Evolutionary conservation across 1,139 yeast species (phyloP).

Genomic region (Scheffersomyces illinoinensis): DNA sequence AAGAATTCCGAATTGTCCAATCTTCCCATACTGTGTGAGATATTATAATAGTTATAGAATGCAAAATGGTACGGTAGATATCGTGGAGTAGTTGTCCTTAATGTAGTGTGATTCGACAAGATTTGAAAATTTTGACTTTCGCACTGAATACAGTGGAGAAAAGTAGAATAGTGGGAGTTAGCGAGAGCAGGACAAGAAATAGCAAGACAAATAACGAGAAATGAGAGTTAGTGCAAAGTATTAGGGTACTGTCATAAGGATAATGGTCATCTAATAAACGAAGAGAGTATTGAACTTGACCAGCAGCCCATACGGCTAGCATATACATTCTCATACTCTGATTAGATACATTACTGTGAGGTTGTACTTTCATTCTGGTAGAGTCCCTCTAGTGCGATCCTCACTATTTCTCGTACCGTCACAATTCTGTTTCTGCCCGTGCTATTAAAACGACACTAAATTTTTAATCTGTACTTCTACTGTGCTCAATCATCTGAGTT

Average conservation of each 20-base stretch:
- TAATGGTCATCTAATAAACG: background rate
- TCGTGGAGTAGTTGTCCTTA: background rate
- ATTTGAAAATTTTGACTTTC: background rate
- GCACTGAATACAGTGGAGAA: background rate
- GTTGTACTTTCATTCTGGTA: background rate
- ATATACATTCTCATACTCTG: too few relatives aligned
- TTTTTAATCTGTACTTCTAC: background rate
- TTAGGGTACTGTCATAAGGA: background rate
- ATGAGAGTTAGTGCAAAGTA: background rate
- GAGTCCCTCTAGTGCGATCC: background rate
- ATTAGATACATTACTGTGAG: too few relatives aligned
- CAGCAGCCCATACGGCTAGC: background rate
- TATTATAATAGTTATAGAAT: background rate
- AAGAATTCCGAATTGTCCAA: conserved; percentile 42
- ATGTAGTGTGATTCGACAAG: background rate
- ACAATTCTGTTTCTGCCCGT: too few relatives aligned
- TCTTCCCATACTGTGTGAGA: conserved; percentile 29
- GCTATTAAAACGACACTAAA: too few relatives aligned
- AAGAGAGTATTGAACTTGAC: background rate
- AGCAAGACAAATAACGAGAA: background rate
- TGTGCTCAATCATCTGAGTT: too few relatives aligned
- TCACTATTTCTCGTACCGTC: background rate
- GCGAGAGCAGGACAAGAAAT: background rate
- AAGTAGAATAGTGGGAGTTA: background rate
- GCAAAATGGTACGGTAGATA: background rate